Conservation (phyloP, 108 stramenopile genomes). For the Cyclotella choctawhatcheeana region DNA sequence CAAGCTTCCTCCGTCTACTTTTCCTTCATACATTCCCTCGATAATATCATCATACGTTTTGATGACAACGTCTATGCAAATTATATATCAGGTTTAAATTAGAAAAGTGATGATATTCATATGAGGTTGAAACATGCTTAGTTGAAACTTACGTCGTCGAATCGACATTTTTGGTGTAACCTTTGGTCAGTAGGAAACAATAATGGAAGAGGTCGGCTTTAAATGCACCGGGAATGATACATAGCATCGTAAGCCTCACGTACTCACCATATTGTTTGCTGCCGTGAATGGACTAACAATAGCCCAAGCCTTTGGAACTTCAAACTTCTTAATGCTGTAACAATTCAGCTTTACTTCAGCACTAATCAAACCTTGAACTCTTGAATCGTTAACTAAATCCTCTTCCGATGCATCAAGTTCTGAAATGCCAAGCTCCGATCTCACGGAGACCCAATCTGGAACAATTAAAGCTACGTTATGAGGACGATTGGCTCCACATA, state of each 20-base stretch:
- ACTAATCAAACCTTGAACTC: conserved; percentile 73
- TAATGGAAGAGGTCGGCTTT: too few species aligned
- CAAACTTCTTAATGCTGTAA: conserved; percentile 84
- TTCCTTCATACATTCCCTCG: conserved; percentile 68
- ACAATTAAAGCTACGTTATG: conserved; percentile 90
- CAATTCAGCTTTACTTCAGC: conserved; percentile 69
- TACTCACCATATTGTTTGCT: conserved; percentile 90
- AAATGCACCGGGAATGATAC: too few species aligned
- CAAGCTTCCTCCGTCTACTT: conserved; percentile 13
- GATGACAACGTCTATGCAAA: conserved; percentile 69
- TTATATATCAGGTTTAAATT: too few species aligned
- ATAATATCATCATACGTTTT: conserved; percentile 80
- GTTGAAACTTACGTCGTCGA: conserved; percentile 57
- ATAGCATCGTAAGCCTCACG: too few species aligned
- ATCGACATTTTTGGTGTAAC: conserved; percentile 95
- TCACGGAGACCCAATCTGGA: conserved; percentile 85
- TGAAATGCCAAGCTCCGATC: conserved; percentile 56
- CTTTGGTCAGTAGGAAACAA: too few species aligned
- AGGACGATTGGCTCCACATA: conserved; percentile 90
- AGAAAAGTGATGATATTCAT: too few species aligned
- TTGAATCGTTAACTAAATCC: conserved; percentile 71
- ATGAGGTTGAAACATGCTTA: too few species aligned
- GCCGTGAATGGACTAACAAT: conserved; percentile 89
- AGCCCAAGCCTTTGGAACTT: conserved; percentile 58
- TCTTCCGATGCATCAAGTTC: conserved; percentile 61